Conservation (phyloP, 2,329 filamentous ascomycete genomes). For the Leptographium procerum region DNA sequence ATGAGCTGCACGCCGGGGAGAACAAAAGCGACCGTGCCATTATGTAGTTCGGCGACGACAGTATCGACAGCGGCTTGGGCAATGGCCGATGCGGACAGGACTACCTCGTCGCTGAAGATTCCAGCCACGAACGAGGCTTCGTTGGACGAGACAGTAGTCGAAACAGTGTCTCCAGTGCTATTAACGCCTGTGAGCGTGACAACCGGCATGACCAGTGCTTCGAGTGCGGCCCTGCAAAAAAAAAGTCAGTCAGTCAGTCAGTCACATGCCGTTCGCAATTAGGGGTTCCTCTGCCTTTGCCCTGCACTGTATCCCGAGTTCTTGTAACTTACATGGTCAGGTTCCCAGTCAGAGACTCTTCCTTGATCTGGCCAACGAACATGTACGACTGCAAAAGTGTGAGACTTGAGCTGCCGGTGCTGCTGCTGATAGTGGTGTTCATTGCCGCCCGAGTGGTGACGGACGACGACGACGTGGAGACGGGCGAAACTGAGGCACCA, state of each 20-base stretch:
- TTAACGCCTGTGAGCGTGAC: slow-evolving; percentile 53
- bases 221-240: slow-evolving; percentile 42
- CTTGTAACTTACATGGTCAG: slow-evolving; percentile 47
- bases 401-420: slow-evolving; percentile 16
- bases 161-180: slow-evolving; percentile 37
- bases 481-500: slow-evolving; percentile 39
- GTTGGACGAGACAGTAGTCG: slow-evolving; percentile 55
- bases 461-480: slow-evolving; percentile 16
- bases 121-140: slow-evolving; percentile 62
- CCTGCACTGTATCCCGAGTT: background rate
- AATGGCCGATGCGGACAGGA: slow-evolving; percentile 37
- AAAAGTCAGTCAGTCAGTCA: too few species aligned
- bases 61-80: slow-evolving; percentile 40
- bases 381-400: slow-evolving; percentile 49
- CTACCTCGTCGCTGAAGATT: slow-evolving; percentile 49
- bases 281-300: too few species aligned
- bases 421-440: background rate
- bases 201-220: slow-evolving; percentile 55
- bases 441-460: background rate
- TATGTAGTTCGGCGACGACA: slow-evolving; percentile 31
- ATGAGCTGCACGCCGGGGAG: slow-evolving; percentile 57
- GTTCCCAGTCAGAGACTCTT: slow-evolving; percentile 36
- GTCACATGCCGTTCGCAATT: too few species aligned
- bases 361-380: slow-evolving; percentile 59
- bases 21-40: slow-evolving; percentile 51